Conservation (phyloP, 2,329 filamentous ascomycete genomes). For the Diplodia mutila region DNA sequence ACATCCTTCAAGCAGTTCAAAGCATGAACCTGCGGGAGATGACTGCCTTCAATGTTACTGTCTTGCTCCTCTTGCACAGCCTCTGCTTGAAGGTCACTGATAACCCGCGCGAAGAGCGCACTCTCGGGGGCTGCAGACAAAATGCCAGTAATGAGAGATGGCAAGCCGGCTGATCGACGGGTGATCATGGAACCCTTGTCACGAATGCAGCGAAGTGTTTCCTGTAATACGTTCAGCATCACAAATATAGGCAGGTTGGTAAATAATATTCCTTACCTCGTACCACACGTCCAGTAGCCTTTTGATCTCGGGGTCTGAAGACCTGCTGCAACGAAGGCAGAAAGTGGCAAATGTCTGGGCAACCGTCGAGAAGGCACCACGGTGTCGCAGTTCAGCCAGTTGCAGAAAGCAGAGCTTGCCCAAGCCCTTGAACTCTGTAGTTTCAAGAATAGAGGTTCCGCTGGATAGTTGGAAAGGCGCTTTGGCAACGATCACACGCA, state of each 20-base stretch:
- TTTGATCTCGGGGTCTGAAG: constrained; percentile 49
- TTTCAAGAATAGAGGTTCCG: constrained; percentile 30
- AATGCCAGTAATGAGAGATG: constrained; percentile 81
- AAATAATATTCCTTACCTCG: constrained; percentile 35
- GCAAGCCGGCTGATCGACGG: constrained; percentile 87
- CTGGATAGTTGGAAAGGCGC: constrained; percentile 38
- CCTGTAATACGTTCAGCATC: constrained; percentile 43
- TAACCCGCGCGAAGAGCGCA: constrained; percentile 64
- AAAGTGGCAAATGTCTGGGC: constrained; percentile 83
- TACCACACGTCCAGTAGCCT: constrained; percentile 71
- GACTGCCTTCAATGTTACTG: constrained; percentile 57
- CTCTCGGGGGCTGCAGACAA: constrained; percentile 65
- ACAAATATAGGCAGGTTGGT: not conserved
- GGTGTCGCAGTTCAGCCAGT: constrained; percentile 79
- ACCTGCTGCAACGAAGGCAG: constrained; percentile 67
- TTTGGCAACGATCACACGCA: constrained; percentile 53
- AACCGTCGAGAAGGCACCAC: constrained; percentile 92
- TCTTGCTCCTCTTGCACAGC: constrained; percentile 56
- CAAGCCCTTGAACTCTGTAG: constrained; percentile 64
- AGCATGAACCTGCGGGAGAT: constrained; percentile 89
- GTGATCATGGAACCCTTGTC: constrained; percentile 79
- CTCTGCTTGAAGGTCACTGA: constrained; percentile 65
- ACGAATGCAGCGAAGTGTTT: constrained; percentile 70
- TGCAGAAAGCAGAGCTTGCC: constrained; percentile 80
- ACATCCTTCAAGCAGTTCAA: constrained; percentile 92